These are phyloP conservation scores for Beauveria bassiana DNA, from an alignment of 2,329 filamentous ascomycete genomes.

Conservation along the genomic window DNA sequence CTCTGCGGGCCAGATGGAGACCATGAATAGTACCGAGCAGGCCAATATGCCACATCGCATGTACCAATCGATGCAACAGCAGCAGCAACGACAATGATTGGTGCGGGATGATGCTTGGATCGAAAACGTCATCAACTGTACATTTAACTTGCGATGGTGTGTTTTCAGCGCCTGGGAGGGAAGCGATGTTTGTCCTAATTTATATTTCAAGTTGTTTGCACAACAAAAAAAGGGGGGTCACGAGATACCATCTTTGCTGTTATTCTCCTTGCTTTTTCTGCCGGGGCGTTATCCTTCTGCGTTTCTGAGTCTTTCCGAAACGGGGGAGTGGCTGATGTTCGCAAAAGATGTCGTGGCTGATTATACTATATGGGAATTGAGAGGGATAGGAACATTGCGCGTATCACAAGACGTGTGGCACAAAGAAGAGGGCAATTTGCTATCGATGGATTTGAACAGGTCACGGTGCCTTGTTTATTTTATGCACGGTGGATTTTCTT, in stretches of 20 bases:
- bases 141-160: neutral
- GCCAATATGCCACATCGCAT: slow-evolving; percentile 10
- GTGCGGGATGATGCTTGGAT: neutral
- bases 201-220: neutral
- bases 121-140: neutral
- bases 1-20: slow-evolving; percentile 1
- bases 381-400: neutral
- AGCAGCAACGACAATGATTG: slow-evolving; percentile 9
- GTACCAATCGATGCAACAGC: slow-evolving; percentile 12
- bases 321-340: neutral
- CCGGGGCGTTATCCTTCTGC: neutral
- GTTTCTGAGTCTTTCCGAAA: no score
- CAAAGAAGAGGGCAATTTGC: neutral
- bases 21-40: slow-evolving; percentile 3
- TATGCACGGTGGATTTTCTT: neutral
- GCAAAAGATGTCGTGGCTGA: neutral
- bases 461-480: neutral
- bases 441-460: neutral
- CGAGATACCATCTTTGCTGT: slow-evolving; percentile 1
- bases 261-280: neutral
- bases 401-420: neutral
- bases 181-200: neutral
- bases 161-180: neutral
- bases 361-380: neutral
- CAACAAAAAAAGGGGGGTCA: neutral